Evolutionary conservation across 1,139 yeast genomes (phyloP), one percentile per base, ranked within the genome.

Genomic region (Yamadazyma atmosphaerica): DNA sequence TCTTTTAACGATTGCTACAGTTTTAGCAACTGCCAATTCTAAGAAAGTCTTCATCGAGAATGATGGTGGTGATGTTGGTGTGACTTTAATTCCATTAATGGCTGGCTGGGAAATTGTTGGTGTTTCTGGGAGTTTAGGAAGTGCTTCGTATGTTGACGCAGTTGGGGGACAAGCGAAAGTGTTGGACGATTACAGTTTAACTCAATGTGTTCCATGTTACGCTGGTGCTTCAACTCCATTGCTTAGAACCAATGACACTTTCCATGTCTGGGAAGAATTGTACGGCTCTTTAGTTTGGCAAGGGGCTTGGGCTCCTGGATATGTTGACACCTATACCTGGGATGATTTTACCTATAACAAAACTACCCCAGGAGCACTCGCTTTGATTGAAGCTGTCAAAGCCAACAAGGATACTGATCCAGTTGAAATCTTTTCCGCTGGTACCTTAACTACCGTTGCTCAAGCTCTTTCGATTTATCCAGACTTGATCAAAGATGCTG

Each of bases 361-460:
- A 7, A 39, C 56, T 4, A 41, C 48, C 5, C 58, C 65, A 7
- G 72, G 65, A 38, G 72, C 72, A 8, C 40, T 61, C 37, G 71
- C 71, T 17, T 44, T 66, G 45, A 60, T 66, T 36, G 56, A 65
- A 16, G 71, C 70, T 10, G 72, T 66, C 19, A 63, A 57, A 46
- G 37, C 50, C 27, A 36, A 61, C 46, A 48, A 47, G 32, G 52
- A 49, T 34, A 55, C 61, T 27, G 68, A 61, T 33, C 56, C 63
- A 24, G 66, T 66, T 22, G 60, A 60, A 25, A 56, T 65, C 25
- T 66, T 53, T 43, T 63, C 69, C 36, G 71, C 68, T 26, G 74
- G 73, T 35, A 54, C 61, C 45, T 58, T 63, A 64, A 68, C 74
- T 21, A 66, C 72, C 9, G 68, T 68, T 33, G 74, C 73, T 11